A percentile compares a stretch with the other conserved stretches of the same genome.
Conservation (phyloP, 805 yeast species). For the Ogataea paradorogensis region DNA sequence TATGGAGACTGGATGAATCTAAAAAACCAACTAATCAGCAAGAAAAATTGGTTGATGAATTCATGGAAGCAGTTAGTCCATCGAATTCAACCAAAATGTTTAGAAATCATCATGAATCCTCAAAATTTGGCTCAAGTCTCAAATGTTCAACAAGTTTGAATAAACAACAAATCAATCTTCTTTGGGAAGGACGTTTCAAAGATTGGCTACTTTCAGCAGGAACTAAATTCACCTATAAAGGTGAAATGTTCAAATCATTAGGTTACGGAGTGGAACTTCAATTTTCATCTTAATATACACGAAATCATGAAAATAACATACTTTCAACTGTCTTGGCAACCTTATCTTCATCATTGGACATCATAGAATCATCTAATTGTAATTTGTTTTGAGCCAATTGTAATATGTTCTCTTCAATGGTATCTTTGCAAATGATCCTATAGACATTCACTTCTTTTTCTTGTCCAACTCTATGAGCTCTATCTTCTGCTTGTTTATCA, state of each 20-base stretch:
- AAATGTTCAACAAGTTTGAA: conserved; percentile 70
- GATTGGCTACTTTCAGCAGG: conserved; percentile 82
- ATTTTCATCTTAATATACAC: conserved; percentile 47
- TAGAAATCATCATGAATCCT: conserved; percentile 41
- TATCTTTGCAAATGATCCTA: conserved; percentile 65
- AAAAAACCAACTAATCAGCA: conserved; percentile 22
- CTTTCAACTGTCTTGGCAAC: conserved; percentile 51
- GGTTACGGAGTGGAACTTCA: conserved; percentile 61
- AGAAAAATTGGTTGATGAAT: conserved; percentile 18
- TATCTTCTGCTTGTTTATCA: conserved; percentile 97
- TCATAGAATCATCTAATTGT: conserved; percentile 71
- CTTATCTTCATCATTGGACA: conserved; percentile 50
- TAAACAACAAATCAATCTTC: conserved; percentile 54
- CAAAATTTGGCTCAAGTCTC: conserved; percentile 65
- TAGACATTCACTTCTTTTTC: conserved; percentile 69
- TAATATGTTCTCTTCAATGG: conserved; percentile 88
- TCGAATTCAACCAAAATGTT: conserved; percentile 24
- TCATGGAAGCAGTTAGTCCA: conserved; percentile 23
- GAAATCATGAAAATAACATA: conserved; percentile 36
- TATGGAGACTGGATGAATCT: conserved; percentile 52
- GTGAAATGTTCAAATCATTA: conserved; percentile 44
- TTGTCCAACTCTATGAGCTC: conserved; percentile 98
- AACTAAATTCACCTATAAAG: conserved; percentile 45
- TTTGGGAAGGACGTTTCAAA: conserved; percentile 87
- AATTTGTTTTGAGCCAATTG: conserved; percentile 86